Evolutionary conservation across 2,329 filamentous ascomycete species (phyloP).

Genomic region (Epichloe baconii): DNA sequence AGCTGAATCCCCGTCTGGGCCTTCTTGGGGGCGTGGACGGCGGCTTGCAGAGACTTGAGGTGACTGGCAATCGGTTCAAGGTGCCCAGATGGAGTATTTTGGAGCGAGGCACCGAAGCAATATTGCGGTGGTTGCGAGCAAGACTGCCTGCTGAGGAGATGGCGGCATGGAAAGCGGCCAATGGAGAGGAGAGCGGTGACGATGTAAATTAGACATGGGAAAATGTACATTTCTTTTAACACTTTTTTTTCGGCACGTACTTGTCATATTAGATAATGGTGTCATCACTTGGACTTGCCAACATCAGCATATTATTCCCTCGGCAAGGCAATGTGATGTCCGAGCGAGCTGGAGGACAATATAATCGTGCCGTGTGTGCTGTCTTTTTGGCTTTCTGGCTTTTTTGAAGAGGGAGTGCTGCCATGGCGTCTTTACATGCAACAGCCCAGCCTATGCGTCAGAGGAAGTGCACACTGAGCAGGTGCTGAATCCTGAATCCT

Average conservation of each 20-base stretch:
- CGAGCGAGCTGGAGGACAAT: no score
- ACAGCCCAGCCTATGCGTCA: background rate
- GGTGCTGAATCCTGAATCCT: background rate
- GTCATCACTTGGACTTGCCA: background rate
- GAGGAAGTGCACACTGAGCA: background rate
- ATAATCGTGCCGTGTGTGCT: no score
- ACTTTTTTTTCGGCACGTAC: background rate
- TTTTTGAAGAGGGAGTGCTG: background rate
- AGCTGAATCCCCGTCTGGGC: slow-evolving; percentile 68
- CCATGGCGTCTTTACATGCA: background rate
- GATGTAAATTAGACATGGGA: slow-evolving; percentile 3
- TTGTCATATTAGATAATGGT: background rate
- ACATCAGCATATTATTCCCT: background rate
- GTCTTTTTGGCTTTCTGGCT: no score
- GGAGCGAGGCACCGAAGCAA: slow-evolving; percentile 76
- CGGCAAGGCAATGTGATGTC: no score
- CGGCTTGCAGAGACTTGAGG: slow-evolving; percentile 54
- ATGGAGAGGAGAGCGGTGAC: slow-evolving; percentile 23
- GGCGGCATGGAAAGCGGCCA: slow-evolving; percentile 39
- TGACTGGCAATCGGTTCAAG: slow-evolving; percentile 75
- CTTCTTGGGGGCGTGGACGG: slow-evolving; percentile 52
- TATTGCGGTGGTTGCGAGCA: slow-evolving; percentile 67
- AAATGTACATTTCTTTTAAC: background rate
- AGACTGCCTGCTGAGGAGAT: slow-evolving; percentile 53
- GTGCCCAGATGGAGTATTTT: slow-evolving; percentile 76